phyloP scores from a whole-genome alignment of 345 rosid species.

The Brassica incana region DNA sequence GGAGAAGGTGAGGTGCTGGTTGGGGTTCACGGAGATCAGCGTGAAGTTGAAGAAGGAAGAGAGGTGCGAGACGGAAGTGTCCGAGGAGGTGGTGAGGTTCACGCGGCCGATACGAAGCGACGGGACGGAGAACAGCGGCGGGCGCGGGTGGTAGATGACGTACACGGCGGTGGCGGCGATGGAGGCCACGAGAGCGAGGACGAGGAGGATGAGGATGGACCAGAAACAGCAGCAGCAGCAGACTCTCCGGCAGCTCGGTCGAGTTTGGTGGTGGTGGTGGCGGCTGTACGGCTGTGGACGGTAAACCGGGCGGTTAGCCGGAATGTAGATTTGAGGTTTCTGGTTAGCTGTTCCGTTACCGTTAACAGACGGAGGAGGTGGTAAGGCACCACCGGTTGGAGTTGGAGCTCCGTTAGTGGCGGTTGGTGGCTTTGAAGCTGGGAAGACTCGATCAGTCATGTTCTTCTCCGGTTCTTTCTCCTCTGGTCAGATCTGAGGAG shows the following conservation, averaged over 20 bases:
- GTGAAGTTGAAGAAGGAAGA: conserved; percentile 79
- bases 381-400: neutral
- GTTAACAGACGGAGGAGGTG: conserved; percentile 34
- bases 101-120: conserved; percentile 68
- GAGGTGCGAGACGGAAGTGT: conserved; percentile 64
- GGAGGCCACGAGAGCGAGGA: conserved; percentile 60
- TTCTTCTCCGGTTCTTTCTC: conserved; percentile 19
- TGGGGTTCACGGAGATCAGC: conserved; percentile 68
- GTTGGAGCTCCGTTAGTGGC: conserved; percentile 26
- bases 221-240: conserved; percentile 94
- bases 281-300: conserved; percentile 63
- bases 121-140: conserved; percentile 67
- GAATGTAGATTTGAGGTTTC: conserved; percentile 60
- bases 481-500: conserved; percentile 38
- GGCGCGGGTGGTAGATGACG: conserved; percentile 75
- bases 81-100: conserved; percentile 67
- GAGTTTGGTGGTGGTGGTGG: conserved; percentile 51
- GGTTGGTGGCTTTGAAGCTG: conserved; percentile 58
- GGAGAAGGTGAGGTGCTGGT: conserved; percentile 65
- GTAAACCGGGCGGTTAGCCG: conserved; percentile 57
- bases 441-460: conserved; percentile 65
- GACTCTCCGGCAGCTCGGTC: conserved; percentile 58
- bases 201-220: conserved; percentile 59
- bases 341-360: conserved; percentile 35
- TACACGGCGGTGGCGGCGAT: conserved; percentile 74